Base-by-base conservation (phyloP, 345 rosid genomes). In the Rhodomyrtus tomentosa region DNA sequence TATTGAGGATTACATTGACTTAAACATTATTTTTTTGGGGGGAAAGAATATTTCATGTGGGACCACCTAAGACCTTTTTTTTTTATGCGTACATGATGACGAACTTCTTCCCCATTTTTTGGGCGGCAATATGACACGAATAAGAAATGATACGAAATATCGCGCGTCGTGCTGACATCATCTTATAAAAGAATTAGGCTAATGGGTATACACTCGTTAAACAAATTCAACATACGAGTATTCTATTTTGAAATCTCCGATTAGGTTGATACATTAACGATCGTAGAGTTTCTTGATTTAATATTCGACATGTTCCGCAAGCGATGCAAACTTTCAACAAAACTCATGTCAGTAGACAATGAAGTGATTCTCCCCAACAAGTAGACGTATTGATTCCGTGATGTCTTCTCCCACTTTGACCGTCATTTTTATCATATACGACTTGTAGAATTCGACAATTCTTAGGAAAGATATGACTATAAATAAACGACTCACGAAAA, bases 361-460 rank as follows among this genome's bases (percentile, higher is more conserved):
- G 18, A 50, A 13, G 52, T 11, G 6, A 15, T 14, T 50, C 52
- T 50, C 2, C 6, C 0, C 18, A 5, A 50, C 18, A 50, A 2
- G 20, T 51, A 16, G 20, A 15, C 53, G 21, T 51, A 16, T 51
- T 5, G 53, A 3, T 51, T 15, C 50, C 11, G 14, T 49, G 5
- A n/a, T n/a, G 27, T n/a, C 27, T 0, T n/a, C 7, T 58, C 1
- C 0, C 36, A 5, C 32, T n/a, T 56, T 56, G n/a, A n/a, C n/a
- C n/a, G n/a, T n/a, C n/a, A 11, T 27, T 27, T 16, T 62, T 1
- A 7, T 7, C 1, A 29, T 29, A 2, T 2, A 3, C 1, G 18
- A 29, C 21, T 59, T 1, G 40, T 62, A 7, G 14, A 15, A 15
- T 7, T 62, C 29, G 16, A 29, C 16, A 62, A 15, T 62, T 15